phyloP scores from a whole-genome alignment of 805 yeast species.

The Myxozyma mucilagina region DNA sequence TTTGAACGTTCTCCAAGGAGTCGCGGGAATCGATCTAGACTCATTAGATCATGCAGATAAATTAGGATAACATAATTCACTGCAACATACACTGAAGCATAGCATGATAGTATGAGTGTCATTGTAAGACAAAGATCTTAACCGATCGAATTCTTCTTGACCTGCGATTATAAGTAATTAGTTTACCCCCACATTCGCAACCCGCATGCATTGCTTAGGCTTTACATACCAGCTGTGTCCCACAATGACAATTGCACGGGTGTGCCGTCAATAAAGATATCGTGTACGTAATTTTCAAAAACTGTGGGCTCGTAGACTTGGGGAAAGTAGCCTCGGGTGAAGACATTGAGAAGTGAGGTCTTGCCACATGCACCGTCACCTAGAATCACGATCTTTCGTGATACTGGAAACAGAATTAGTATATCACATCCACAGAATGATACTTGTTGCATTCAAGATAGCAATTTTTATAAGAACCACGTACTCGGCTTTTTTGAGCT shows the following conservation, averaged over 20 bases:
- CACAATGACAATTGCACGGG: conserved; percentile 89
- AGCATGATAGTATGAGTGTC: conserved; percentile 97
- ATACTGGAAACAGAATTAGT: conserved; percentile 8
- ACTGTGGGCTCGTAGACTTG: conserved; percentile 98
- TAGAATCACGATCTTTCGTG: conserved; percentile 32
- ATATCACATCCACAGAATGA: background rate
- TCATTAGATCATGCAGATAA: background rate
- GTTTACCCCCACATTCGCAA: background rate
- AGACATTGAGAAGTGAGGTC: conserved; percentile 90
- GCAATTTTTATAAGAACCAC: background rate
- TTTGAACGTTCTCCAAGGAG: conserved; percentile 90
- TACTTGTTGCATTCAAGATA: background rate
- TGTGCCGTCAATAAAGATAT: conserved; percentile 91
- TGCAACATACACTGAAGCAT: conserved; percentile 55
- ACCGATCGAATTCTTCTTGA: conserved; percentile 94
- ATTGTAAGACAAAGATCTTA: conserved; percentile 86
- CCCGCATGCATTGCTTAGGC: background rate
- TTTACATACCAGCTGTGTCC: conserved; percentile 85
- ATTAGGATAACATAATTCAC: background rate
- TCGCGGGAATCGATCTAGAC: conserved; percentile 87
- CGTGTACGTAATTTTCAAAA: conserved; percentile 95
- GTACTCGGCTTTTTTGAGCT: conserved; percentile 28
- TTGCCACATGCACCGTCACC: conserved; percentile 82
- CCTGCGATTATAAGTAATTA: conserved; percentile 5
- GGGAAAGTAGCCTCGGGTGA: conserved; percentile 96